Base-by-base conservation (phyloP, 352 stramenopile species). In the Pythium phragmitis region DNA sequence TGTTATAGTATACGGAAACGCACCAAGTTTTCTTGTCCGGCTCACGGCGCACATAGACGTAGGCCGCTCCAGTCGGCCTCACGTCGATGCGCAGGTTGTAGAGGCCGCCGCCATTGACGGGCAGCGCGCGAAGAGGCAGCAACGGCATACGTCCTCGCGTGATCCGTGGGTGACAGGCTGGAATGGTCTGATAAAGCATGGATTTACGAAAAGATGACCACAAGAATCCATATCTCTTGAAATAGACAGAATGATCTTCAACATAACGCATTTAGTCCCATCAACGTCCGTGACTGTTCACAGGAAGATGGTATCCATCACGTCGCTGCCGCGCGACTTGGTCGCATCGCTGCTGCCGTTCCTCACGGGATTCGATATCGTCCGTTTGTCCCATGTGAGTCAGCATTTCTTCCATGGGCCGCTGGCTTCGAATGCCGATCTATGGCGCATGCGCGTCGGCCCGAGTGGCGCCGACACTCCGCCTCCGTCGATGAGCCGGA, bases 11-110 rank as follows among this genome's bases (percentile, higher is more conserved):
- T 30, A 30, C 26, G 26, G 26, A 30, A 21, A 5, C 58, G 36
- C 23, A 66, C 60, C 60, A 61, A 3, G 51, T 61, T 17, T 61
- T 61, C 21, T 51, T 55, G 52, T 67, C 43, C 21, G 50, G 17
- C 50, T 66, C 42, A 19, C 59, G 51, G 17, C 50, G 59, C 41
- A 66, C 59, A 42, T 60, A 66, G 9, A 66, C 50, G 50, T 65
- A 65, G 4, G 36, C 58, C 30, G 58, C 58, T 14, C 58, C 48
- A 6, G 58, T 47, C 0, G 48, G 49, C 14, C 42, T 53, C 19
- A 57, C 28, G n/a, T 65, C 49, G 16, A 65, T 21, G 33, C 60
- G 60, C n/a, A 67, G 45, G 9, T 26, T 4, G 16, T 60, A 36
- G 19, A 42, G 50, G 1, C 60, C 50, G 23, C 47, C 51, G 60